phyloP scores from a whole-genome alignment of 768 basidiomycete species.

The Suillus spraguei region DNA sequence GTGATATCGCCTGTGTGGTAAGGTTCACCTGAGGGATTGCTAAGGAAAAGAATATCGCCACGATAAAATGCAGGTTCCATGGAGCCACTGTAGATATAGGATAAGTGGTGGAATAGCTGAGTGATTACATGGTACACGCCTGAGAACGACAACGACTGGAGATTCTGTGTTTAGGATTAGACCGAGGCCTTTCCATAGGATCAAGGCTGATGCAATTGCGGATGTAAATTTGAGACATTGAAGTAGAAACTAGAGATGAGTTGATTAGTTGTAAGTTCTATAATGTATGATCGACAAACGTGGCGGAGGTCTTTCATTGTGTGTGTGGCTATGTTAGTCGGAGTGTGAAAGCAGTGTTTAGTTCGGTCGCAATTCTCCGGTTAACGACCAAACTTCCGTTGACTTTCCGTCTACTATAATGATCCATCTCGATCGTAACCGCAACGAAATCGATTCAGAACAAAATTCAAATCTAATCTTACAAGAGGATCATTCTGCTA shows the following conservation, averaged over 20 bases:
- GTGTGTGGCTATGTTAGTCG: too few species aligned
- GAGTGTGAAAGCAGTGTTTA: background rate
- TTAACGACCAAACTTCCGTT: slow-evolving; percentile 8
- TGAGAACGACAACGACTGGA: slow-evolving; percentile 95
- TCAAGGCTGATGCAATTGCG: slow-evolving; percentile 88
- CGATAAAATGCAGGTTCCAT: slow-evolving; percentile 97
- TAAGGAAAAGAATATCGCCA: slow-evolving; percentile 96
- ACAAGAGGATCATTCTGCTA: slow-evolving; percentile 33
- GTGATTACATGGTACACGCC: slow-evolving; percentile 47
- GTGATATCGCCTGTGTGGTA: slow-evolving; percentile 95
- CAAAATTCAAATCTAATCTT: slow-evolving; percentile 47
- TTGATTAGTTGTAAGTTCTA: too few species aligned
- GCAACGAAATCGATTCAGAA: slow-evolving; percentile 40
- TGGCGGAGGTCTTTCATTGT: too few species aligned
- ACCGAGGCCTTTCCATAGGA: slow-evolving; percentile 97
- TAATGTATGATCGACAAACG: too few species aligned
- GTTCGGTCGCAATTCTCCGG: slow-evolving; percentile 4
- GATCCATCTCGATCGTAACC: slow-evolving; percentile 59
- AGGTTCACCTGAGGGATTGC: slow-evolving; percentile 71
- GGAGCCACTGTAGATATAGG: slow-evolving; percentile 61
- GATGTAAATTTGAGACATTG: slow-evolving; percentile 92
- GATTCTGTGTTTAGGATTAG: slow-evolving; percentile 93
- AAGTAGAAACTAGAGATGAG: slow-evolving; percentile 65
- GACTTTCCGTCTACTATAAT: slow-evolving; percentile 28
- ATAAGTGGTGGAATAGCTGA: too few species aligned